Evolutionary conservation across 2,329 filamentous ascomycete genomes (phyloP).

Genomic region (Ceratocystis destructans): DNA sequence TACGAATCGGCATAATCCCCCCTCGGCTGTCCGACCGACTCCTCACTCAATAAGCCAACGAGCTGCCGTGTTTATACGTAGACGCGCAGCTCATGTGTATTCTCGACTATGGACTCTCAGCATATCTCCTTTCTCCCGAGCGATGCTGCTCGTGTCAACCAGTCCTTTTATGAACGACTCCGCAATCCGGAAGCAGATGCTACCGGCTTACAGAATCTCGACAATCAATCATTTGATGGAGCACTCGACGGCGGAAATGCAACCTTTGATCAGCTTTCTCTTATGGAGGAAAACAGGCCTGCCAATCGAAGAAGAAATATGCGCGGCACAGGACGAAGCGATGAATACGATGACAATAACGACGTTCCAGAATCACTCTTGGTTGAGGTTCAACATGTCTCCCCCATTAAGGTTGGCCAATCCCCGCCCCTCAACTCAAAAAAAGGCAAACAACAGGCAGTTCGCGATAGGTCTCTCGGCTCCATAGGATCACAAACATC

Average conservation of each 20-base stretch:
- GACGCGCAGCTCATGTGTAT: not conserved
- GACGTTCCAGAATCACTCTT: conserved; percentile 52
- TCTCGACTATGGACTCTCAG: conserved; percentile 22
- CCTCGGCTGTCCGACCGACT: too few species aligned
- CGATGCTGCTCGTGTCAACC: conserved; percentile 26
- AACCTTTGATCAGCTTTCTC: conserved; percentile 33
- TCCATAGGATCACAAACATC: conserved; percentile 20
- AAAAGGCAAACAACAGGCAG: conserved; percentile 22
- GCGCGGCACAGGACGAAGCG: conserved; percentile 20
- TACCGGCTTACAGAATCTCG: not conserved
- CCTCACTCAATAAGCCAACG: not conserved
- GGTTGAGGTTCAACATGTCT: conserved; percentile 37
- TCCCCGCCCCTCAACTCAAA: conserved; percentile 19
- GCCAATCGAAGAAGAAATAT: conserved; percentile 25
- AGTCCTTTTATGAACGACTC: conserved; percentile 39
- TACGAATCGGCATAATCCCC: too few species aligned
- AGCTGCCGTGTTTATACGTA: not conserved
- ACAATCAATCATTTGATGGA: conserved; percentile 28
- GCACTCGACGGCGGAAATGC: conserved; percentile 28
- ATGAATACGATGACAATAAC: conserved; percentile 43
- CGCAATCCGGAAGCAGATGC: conserved; percentile 22
- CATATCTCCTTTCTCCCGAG: conserved; percentile 35
- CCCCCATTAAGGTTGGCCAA: conserved; percentile 16
- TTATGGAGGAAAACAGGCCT: conserved; percentile 34
- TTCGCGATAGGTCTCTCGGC: conserved; percentile 30